A percentile compares a stretch with the other conserved stretches of the same genome.
Evolutionary conservation across 345 rosid species (phyloP).

Genomic region (Dovyalis caffra): DNA sequence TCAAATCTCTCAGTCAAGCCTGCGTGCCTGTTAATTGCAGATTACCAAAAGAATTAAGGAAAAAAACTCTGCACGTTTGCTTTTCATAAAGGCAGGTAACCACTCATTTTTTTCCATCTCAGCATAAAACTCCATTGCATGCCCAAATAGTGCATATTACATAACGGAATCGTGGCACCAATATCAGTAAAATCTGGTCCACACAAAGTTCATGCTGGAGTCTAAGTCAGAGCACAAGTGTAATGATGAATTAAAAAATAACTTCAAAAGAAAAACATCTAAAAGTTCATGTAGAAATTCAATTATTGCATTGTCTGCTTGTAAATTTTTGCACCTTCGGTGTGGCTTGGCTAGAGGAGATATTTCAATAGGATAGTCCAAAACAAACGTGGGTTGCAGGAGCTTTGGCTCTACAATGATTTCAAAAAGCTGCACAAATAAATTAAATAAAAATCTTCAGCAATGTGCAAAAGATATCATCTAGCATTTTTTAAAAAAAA

Average conservation of each 20-base stretch:
- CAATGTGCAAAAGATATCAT: background rate
- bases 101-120: background rate
- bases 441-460: constrained; percentile 15
- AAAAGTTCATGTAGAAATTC: no score
- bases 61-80: no score
- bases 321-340: constrained; percentile 48
- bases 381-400: constrained; percentile 87
- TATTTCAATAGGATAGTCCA: constrained; percentile 93
- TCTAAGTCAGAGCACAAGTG: background rate
- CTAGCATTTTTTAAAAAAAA: background rate
- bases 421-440: constrained; percentile 72
- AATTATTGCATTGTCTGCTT: background rate
- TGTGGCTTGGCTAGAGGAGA: constrained; percentile 97
- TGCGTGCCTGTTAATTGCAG: constrained; percentile 36
- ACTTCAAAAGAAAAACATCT: background rate
- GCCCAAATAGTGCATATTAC: no score
- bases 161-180: background rate
- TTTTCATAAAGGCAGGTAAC: no score
- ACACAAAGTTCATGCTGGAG: background rate
- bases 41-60: background rate
- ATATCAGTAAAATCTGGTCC: background rate
- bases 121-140: background rate
- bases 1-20: constrained; percentile 95
- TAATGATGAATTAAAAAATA: background rate
- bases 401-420: constrained; percentile 85